A percentile compares a stretch with the other conserved stretches of the same genome.
phyloP scores from a whole-genome alignment of 139 green algal genomes.

The Micromonas commoda region DNA sequence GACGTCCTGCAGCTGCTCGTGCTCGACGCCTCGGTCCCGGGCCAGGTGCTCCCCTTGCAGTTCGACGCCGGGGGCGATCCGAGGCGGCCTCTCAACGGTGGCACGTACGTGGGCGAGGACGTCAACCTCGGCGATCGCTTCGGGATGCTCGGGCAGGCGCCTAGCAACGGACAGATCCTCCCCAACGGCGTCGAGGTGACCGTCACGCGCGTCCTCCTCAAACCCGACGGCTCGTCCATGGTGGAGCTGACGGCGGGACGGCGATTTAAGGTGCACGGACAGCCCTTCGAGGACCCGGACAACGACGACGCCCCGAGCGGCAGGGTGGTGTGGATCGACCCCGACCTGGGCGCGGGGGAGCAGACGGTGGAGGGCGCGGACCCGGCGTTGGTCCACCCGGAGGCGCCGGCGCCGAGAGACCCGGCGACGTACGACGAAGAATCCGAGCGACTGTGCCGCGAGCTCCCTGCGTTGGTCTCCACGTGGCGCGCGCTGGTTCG shows the following conservation, averaged over 20 bases:
- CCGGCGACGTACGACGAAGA: neutral
- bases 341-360: neutral
- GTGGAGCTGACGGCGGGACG: conserved; percentile 3
- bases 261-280: conserved; percentile 8
- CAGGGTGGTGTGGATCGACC: neutral
- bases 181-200: neutral
- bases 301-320: neutral
- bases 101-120: conserved; percentile 5
- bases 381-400: neutral
- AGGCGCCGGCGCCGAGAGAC: neutral
- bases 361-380: neutral
- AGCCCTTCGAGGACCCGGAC: neutral
- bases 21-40: neutral
- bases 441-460: neutral
- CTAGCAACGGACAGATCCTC: conserved; percentile 7
- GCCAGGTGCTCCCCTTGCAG: neutral
- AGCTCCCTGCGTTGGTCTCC: neutral
- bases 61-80: neutral
- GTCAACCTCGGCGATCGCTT: neutral
- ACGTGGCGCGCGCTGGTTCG: neutral
- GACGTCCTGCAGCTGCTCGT: neutral
- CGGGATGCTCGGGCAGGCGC: conserved; percentile 6
- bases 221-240: neutral
- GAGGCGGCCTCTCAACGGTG: conserved; percentile 1
- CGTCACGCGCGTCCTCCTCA: neutral